Evolutionary conservation across 108 stramenopile genomes (phyloP).

Genomic region (Cyclostephanos invisitatus): DNA sequence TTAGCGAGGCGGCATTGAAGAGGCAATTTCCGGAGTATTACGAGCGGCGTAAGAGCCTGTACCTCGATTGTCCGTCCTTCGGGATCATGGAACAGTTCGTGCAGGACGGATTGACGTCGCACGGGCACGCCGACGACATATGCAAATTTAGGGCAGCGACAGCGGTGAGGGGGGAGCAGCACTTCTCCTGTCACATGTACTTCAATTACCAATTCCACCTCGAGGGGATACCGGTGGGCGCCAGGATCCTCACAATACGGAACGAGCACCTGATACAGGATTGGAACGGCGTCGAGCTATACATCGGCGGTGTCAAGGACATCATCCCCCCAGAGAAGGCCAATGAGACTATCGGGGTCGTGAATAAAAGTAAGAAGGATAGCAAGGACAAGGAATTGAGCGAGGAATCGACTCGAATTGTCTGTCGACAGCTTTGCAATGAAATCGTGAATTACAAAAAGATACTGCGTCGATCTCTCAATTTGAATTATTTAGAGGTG

Average conservation of each 20-base stretch:
- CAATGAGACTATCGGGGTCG: background rate
- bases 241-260: constrained; percentile 33
- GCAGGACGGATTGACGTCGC: constrained; percentile 22
- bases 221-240: constrained; percentile 31
- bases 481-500: constrained; percentile 13
- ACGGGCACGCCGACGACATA: constrained; percentile 11
- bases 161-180: constrained; percentile 17
- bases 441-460: constrained; percentile 37
- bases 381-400: constrained; percentile 12
- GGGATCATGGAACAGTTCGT: constrained; percentile 32
- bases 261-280: constrained; percentile 36
- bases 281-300: constrained; percentile 33
- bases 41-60: constrained; percentile 11
- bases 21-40: constrained; percentile 19
- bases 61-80: constrained; percentile 39
- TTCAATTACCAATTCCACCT: constrained; percentile 50
- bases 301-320: constrained; percentile 26
- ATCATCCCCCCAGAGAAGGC: constrained; percentile 22
- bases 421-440: constrained; percentile 33
- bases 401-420: constrained; percentile 15
- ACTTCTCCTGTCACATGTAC: constrained; percentile 32
- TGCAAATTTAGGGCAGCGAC: constrained; percentile 26
- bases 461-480: constrained; percentile 17
- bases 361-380: constrained; percentile 12
- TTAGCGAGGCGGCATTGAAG: constrained; percentile 15